Evolutionary conservation across 179 eudicot species (phyloP).

Genomic region (Nepenthes alata): DNA sequence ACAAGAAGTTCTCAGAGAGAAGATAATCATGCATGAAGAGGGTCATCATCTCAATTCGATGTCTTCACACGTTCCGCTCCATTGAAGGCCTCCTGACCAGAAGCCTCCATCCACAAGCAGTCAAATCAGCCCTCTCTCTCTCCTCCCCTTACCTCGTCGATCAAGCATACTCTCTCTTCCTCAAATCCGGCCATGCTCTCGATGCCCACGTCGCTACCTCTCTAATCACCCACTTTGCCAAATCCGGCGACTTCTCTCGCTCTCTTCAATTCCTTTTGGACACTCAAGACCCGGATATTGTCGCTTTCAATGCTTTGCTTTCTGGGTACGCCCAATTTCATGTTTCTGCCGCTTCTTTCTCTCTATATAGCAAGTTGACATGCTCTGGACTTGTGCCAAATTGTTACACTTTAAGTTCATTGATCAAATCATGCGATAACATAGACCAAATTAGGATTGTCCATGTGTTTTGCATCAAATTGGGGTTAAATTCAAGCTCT

Average conservation of each 20-base stretch:
- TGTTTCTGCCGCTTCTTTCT: constrained; percentile 8
- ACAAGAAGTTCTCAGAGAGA: neutral
- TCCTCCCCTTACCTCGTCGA: constrained; percentile 23
- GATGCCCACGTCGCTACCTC: constrained; percentile 23
- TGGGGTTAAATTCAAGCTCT: constrained; percentile 25
- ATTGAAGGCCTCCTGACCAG: constrained; percentile 21
- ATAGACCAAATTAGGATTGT: constrained; percentile 15
- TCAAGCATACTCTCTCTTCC: constrained; percentile 22
- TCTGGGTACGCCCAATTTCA: constrained; percentile 34
- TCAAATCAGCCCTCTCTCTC: constrained; percentile 24
- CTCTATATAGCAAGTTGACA: constrained; percentile 13
- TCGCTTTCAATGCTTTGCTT: constrained; percentile 25
- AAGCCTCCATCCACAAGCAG: constrained; percentile 34
- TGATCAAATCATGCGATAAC: constrained; percentile 27
- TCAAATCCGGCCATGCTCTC: constrained; percentile 30
- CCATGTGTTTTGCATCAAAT: constrained; percentile 26
- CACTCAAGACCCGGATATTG: constrained; percentile 11
- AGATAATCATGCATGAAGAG: constrained; percentile 31
- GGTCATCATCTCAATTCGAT: constrained; percentile 6
- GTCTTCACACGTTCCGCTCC: constrained; percentile 7
- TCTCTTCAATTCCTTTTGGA: constrained; percentile 21
- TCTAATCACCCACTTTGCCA: constrained; percentile 33
- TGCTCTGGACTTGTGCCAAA: constrained; percentile 21
- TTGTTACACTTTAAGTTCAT: constrained; percentile 24
- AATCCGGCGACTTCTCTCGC: constrained; percentile 24